These are phyloP conservation scores for Pyrenochaeta sp. DNA, from an alignment of 2,329 filamentous ascomycete genomes.

Conservation along the genomic window DNA sequence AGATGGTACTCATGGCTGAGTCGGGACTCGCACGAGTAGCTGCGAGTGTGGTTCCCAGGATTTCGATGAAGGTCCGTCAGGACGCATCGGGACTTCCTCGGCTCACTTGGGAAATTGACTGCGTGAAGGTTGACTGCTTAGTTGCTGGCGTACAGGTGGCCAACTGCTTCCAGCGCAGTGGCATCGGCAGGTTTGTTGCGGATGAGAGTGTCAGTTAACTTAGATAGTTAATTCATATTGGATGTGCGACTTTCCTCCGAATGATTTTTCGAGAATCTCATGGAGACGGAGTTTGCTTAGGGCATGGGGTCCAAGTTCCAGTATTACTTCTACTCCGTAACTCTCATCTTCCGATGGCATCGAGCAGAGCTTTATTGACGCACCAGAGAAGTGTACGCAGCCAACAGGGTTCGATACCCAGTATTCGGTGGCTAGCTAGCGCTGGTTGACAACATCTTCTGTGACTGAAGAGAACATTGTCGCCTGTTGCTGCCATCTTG, in stretches of 20 bases:
- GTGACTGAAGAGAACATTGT: slow-evolving; percentile 25
- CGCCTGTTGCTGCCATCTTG: not conserved
- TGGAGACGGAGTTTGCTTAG: slow-evolving; percentile 10
- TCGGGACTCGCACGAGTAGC: slow-evolving; percentile 34
- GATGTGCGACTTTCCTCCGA: slow-evolving; percentile 1
- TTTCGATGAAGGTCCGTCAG: slow-evolving; percentile 39
- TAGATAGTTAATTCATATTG: too few species aligned
- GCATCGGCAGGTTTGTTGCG: slow-evolving; percentile 12
- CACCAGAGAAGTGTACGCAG: slow-evolving; percentile 15
- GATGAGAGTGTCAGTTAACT: too few species aligned
- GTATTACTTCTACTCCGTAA: slow-evolving; percentile 1
- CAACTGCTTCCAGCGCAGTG: slow-evolving; percentile 9
- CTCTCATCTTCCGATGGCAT: not conserved
- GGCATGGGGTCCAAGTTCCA: slow-evolving; percentile 21
- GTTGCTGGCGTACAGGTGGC: not conserved
- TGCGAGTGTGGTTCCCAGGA: slow-evolving; percentile 39
- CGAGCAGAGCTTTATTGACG: slow-evolving; percentile 3
- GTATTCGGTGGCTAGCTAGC: slow-evolving; percentile 24
- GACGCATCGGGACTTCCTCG: slow-evolving; percentile 5
- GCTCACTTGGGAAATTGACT: slow-evolving; percentile 10
- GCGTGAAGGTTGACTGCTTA: slow-evolving; percentile 6
- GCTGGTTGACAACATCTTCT: slow-evolving; percentile 3
- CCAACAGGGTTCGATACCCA: slow-evolving; percentile 34
- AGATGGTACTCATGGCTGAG: slow-evolving; percentile 23
- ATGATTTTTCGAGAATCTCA: slow-evolving; percentile 4